Base-by-base conservation (phyloP, 1,284 basidiomycete species). In the Anthracocystis panici-leucophaei region DNA sequence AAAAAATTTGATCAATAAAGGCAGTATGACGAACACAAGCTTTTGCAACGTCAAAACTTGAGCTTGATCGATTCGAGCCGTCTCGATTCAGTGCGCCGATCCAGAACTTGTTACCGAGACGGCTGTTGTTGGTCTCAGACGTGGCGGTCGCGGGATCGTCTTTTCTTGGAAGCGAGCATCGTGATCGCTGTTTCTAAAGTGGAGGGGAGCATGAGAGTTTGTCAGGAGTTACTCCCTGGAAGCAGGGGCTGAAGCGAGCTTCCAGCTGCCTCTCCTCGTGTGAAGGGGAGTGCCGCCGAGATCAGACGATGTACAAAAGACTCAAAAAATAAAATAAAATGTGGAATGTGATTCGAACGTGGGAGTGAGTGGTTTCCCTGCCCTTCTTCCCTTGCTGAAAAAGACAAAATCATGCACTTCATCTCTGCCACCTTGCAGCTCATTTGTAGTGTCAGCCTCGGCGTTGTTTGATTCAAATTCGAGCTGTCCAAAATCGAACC, bases 381-480 rank as follows among this genome's bases (percentile, higher is more conserved):
- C 27, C 27, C 27, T 4, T 3, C 27, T 4, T 3, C 3, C 27
- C 27, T 27, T 7, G 27, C 27, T 27, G 27, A 27, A 27, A 3
- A 27, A 7, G 27, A 27, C 3, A 27, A 27, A 27, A 27, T 27
- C n/a, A 20, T 46, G 44, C 44, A 46, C 23, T 25, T 46, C 41
- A 42, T 42, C 41, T 42, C 41, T 65, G 63, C 63, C 58, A 55
- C 51, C 50, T 35, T 58, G 57, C 57, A 55, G 55, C 33, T 38
- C 10, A 23, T 44, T 62, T 67, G 65, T 67, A 67, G 35, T 57
- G 45, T 48, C n/a, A 35, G 35, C 51, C 66, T 69, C 61, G 66
- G 66, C 66, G 66, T 64, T 69, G 20, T 64, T 60, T 35, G 42
- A 23, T 46, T 7, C 0, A n/a, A 27, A n/a, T 48, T 21, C 7